Evolutionary conservation across 768 basidiomycete genomes (phyloP).

Genomic region (Tubosaeta sp.): DNA sequence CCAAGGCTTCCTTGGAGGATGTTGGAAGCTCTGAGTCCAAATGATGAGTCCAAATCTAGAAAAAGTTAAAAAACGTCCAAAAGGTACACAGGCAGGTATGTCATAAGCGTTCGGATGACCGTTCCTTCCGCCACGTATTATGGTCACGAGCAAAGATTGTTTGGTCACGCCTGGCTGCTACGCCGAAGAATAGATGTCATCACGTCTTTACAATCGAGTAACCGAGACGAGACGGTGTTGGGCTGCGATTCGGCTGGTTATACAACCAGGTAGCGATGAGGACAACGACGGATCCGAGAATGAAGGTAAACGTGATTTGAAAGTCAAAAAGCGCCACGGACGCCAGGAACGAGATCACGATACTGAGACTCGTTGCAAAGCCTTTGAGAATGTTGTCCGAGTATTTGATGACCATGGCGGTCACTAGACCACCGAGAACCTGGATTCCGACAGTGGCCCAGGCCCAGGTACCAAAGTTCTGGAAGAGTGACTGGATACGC

Average conservation of each 20-base stretch:
- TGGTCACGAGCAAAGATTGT: background rate
- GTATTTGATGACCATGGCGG: conserved; percentile 93
- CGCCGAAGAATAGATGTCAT: conserved; percentile 2
- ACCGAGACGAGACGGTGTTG: conserved; percentile 24
- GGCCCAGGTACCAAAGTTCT: conserved; percentile 86
- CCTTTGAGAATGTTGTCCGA: conserved; percentile 91
- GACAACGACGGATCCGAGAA: conserved; percentile 80
- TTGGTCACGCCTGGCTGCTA: background rate
- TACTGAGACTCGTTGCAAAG: conserved; percentile 91
- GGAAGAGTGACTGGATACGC: conserved; percentile 57
- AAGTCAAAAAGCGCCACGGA: conserved; percentile 90
- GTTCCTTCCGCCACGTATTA: conserved; percentile 2
- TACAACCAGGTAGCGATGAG: conserved; percentile 90
- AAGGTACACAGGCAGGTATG: conserved; percentile 17
- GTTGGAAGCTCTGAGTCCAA: conserved; percentile 18
- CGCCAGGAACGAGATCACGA: conserved; percentile 91
- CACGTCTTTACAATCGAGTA: conserved; percentile 27
- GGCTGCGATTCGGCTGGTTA: conserved; percentile 56
- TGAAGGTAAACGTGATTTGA: conserved; percentile 79
- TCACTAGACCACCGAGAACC: conserved; percentile 88
- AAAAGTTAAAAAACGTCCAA: conserved; percentile 19
- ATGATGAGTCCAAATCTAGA: conserved; percentile 27
- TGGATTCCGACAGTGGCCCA: conserved; percentile 88
- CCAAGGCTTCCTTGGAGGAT: conserved; percentile 13
- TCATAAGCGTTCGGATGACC: conserved; percentile 13